Base-by-base conservation (phyloP, 306 rosid species). In the Neltuma alba region DNA sequence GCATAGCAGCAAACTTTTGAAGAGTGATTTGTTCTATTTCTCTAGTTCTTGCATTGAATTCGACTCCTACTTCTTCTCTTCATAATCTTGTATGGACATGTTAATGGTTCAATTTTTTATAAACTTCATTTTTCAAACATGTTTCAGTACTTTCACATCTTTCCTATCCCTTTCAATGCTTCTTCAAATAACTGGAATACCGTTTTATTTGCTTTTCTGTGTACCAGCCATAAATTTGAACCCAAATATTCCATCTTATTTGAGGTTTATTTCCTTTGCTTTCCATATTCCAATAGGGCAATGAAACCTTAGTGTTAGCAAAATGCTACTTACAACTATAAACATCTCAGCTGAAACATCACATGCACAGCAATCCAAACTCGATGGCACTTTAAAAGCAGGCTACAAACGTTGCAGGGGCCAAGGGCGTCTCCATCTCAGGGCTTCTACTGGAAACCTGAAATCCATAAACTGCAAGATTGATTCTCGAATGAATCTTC, bases 301-400 rank as follows among this genome's bases (percentile, higher is more conserved):
- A n/a, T n/a, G n/a, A n/a, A n/a, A 54, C 61, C 31, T 37, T 21
- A n/a, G 20, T 66, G 33, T 38, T 1, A 42, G 0, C 7, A 20
- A 36, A 48, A 21, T 41, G 41, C 65, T 67, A 68, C 15, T 68
- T 20, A 40, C 54, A 42, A 44, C 69, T 33, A 69, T 42, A 52
- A 69, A 18, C 33, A 41, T 61, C 28, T 54, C 14, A 37, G 34
- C 55, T 27, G 62, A 12, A 34, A 75, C 66, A 48, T 60, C 67
- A 41, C 44, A 58, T 15, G 47, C 61, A 41, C 45, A 40, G 20
- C 62, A 52, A 57, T 41, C 52, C 76, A 79, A 7, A 75, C 54
- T 38, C 12, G 60, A 66, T 42, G 50, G 47, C 66, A 77, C 58
- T 15, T 36, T 40, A 74, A 62, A 81, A 77, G 80, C 47, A 31